phyloP scores from a whole-genome alignment of 139 green algal species.

The Dunaliella primolecta region DNA sequence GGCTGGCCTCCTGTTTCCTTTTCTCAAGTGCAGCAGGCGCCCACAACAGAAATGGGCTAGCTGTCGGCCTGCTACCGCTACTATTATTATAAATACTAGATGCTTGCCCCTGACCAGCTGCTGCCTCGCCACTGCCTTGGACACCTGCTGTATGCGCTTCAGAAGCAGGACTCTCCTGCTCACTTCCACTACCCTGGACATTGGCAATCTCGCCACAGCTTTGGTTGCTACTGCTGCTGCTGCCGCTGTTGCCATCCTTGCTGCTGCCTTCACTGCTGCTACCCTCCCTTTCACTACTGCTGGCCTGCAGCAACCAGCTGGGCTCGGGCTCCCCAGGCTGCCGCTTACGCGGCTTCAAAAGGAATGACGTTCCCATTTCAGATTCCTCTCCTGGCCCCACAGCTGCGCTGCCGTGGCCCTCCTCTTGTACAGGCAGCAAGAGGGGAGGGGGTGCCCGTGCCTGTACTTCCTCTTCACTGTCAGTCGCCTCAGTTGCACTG shows the following conservation, averaged over 20 bases:
- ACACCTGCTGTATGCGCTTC: no score
- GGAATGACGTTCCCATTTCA: background rate
- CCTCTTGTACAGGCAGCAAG: background rate
- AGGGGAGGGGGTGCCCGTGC: background rate
- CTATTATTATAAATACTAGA: no score
- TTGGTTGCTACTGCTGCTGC: no score
- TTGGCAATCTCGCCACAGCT: no score
- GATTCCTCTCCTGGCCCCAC: background rate
- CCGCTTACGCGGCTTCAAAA: background rate
- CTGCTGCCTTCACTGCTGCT: background rate
- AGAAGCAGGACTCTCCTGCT: no score
- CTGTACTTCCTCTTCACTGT: constrained; percentile 8
- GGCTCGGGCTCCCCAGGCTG: background rate
- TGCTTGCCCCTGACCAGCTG: no score
- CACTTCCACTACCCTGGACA: no score
- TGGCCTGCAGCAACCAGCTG: background rate
- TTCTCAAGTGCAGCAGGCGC: constrained; percentile 1
- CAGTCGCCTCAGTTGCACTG: no score
- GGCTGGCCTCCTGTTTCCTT: background rate
- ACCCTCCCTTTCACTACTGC: background rate
- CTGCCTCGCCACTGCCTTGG: no score
- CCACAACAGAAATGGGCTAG: no score
- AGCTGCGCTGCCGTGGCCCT: background rate
- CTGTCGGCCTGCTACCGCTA: no score
- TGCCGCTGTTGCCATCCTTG: no score